Conservation (phyloP, 768 basidiomycete genomes). For the Podaxis sp. region DNA sequence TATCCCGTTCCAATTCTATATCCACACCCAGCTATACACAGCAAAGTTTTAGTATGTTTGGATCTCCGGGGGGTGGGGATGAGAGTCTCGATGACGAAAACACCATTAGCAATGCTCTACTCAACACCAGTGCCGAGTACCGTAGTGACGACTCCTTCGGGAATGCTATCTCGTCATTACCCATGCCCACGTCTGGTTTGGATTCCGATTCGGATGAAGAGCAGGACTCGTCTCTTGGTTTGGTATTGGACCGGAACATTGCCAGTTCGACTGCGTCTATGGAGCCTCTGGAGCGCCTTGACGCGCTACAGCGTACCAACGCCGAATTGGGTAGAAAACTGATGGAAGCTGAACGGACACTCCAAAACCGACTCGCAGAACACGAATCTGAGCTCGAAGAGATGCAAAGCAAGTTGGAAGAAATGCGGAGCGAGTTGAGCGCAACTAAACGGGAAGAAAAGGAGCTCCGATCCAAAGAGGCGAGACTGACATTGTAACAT, state of each 20-base stretch:
- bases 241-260: constrained; percentile 56
- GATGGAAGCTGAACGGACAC: constrained; percentile 64
- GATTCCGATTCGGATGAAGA: constrained; percentile 55
- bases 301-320: constrained; percentile 70
- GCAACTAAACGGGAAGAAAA: constrained; percentile 89
- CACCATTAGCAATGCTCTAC: constrained; percentile 11
- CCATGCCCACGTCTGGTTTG: constrained; percentile 49
- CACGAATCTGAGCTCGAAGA: constrained; percentile 85
- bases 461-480: constrained; percentile 85
- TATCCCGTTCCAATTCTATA: constrained; percentile 58
- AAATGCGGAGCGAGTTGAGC: constrained; percentile 69
- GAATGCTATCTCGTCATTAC: constrained; percentile 47
- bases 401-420: constrained; percentile 72
- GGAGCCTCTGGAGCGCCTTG: constrained; percentile 67
- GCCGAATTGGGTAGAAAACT: constrained; percentile 71
- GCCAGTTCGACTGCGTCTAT: constrained; percentile 65
- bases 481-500: constrained; percentile 23
- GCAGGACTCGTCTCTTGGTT: constrained; percentile 47
- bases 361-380: constrained; percentile 63
- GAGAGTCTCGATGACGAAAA: constrained; percentile 31
- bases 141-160: constrained; percentile 32
- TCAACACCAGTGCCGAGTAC: constrained; percentile 16
- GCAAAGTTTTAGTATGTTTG: constrained; percentile 17
- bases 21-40: background rate
- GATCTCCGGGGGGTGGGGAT: constrained; percentile 23